These are phyloP conservation scores for Termitomyces sp. DNA, from an alignment of 768 basidiomycete species.

Conservation along the genomic window DNA sequence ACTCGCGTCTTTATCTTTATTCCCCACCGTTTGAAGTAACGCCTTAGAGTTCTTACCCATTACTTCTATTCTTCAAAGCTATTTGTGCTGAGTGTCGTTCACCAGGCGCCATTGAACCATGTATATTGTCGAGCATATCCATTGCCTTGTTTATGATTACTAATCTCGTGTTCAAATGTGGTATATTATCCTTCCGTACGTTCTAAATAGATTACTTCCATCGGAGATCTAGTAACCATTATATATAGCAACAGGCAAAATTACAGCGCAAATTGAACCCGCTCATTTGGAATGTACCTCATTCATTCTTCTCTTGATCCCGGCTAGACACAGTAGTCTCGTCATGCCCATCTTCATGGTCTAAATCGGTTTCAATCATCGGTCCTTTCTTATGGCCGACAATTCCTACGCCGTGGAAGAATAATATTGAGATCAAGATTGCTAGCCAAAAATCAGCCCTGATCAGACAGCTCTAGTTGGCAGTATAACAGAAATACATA, in stretches of 20 bases:
- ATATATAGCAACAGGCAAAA: not conserved
- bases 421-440: conserved; percentile 11
- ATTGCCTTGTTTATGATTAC: not conserved
- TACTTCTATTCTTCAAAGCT: too few relatives aligned
- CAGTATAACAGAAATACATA: conserved; percentile 14
- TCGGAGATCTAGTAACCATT: not conserved
- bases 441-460: conserved; percentile 2
- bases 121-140: not conserved
- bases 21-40: too few relatives aligned
- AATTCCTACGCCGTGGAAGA: conserved; percentile 17
- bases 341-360: not conserved
- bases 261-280: not conserved
- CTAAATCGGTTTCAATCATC: not conserved
- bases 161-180: not conserved
- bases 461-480: not conserved
- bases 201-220: not conserved
- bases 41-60: too few relatives aligned
- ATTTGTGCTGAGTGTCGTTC: too few relatives aligned
- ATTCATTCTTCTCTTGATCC: not conserved
- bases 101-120: not conserved
- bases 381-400: conserved; percentile 14
- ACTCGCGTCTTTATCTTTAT: too few relatives aligned
- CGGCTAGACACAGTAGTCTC: not conserved
- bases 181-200: not conserved
- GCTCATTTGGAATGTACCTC: not conserved